A percentile compares a stretch with the other conserved stretches of the same genome.
Evolutionary conservation across 2,329 filamentous ascomycete species (phyloP).

Genomic region (Aspergillus sp.): DNA sequence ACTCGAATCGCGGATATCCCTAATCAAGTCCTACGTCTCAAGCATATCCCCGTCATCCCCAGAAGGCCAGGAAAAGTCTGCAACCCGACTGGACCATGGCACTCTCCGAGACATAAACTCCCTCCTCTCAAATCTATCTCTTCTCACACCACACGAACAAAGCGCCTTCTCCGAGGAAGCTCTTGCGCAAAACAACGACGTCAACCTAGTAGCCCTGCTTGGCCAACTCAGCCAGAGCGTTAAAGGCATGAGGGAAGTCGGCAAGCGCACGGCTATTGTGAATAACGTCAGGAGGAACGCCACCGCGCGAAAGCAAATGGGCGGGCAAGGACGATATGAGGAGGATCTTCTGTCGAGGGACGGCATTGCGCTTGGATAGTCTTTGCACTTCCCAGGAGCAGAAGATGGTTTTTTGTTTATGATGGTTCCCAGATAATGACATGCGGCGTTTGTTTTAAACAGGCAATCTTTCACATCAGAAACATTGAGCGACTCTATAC

Average conservation of each 20-base stretch:
- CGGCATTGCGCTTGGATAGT: slow-evolving; percentile 9
- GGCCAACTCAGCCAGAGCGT: slow-evolving; percentile 73
- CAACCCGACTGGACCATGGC: slow-evolving; percentile 63
- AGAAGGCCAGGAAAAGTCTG: slow-evolving; percentile 17
- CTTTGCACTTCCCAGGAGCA: neutral
- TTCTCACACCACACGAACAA: slow-evolving; percentile 71
- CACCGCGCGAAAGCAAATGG: slow-evolving; percentile 22
- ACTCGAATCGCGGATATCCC: slow-evolving; percentile 73
- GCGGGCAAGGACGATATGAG: slow-evolving; percentile 25
- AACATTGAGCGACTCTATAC: too few species aligned
- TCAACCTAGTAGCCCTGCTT: slow-evolving; percentile 73
- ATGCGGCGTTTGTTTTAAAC: neutral
- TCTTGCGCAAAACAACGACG: slow-evolving; percentile 78
- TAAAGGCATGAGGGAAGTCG: slow-evolving; percentile 68
- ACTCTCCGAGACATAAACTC: slow-evolving; percentile 87
- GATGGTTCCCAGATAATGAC: neutral
- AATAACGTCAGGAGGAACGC: slow-evolving; percentile 41
- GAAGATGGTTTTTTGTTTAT: neutral
- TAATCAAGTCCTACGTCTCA: slow-evolving; percentile 75
- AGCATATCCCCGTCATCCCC: slow-evolving; percentile 65
- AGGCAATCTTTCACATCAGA: too few species aligned
- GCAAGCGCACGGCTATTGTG: slow-evolving; percentile 68
- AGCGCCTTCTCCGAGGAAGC: slow-evolving; percentile 69
- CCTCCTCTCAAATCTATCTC: slow-evolving; percentile 76
- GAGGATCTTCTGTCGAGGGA: slow-evolving; percentile 28